These are phyloP conservation scores for Odontarrhena argentea DNA, from an alignment of 345 rosid species.

Conservation along the genomic window DNA sequence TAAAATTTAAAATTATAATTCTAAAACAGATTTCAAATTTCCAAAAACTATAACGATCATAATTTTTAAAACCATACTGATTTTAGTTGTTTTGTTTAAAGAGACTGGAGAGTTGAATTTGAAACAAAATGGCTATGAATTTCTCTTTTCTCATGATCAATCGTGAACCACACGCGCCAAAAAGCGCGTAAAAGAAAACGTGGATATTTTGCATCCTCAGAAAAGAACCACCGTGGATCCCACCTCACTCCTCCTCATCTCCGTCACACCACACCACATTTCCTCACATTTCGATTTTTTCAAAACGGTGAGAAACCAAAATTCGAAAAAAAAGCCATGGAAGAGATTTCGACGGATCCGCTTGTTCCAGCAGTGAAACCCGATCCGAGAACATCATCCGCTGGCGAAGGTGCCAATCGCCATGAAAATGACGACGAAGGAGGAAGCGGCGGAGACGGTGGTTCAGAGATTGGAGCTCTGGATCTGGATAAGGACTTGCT, in stretches of 20 bases:
- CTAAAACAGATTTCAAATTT: too few relatives aligned
- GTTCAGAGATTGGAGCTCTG: constrained; percentile 30
- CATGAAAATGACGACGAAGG: constrained; percentile 33
- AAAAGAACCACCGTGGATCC: constrained; percentile 45
- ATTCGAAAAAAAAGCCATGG: constrained; percentile 12
- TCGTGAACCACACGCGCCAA: constrained; percentile 34
- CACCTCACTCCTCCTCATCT: constrained; percentile 37
- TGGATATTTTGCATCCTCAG: constrained; percentile 40
- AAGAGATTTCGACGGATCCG: constrained; percentile 56
- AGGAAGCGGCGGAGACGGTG: constrained; percentile 26
- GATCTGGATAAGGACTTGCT: constrained; percentile 77
- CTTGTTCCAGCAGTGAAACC: constrained; percentile 67
- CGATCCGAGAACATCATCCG: constrained; percentile 39
- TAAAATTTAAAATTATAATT: too few relatives aligned
- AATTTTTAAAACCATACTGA: too few relatives aligned
- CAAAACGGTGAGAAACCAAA: neutral
- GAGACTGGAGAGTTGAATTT: too few relatives aligned
- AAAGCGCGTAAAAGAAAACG: constrained; percentile 37
- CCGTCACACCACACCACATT: constrained; percentile 36
- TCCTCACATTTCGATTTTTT: constrained; percentile 19
- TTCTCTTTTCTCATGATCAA: too few relatives aligned
- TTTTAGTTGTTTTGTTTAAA: too few relatives aligned
- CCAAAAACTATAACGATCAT: too few relatives aligned
- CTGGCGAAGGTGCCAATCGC: constrained; percentile 33
- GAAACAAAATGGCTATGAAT: too few relatives aligned